These are phyloP conservation scores for Cylindrotheca closterium DNA, from an alignment of 108 stramenopile species.

Conservation along the genomic window DNA sequence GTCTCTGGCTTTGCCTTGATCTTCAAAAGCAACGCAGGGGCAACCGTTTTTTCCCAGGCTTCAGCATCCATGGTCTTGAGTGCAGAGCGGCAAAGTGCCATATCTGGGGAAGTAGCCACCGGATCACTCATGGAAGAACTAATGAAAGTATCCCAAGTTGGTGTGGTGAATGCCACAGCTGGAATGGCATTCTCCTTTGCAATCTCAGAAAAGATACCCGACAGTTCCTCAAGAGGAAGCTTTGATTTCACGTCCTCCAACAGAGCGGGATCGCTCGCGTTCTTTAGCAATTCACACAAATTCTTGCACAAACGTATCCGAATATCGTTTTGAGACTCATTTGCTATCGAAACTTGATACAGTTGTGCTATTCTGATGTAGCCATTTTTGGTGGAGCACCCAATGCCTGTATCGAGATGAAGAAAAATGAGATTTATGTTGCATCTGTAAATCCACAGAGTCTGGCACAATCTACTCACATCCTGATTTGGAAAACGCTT, in stretches of 20 bases:
- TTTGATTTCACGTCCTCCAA: slow-evolving; percentile 14
- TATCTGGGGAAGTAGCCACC: slow-evolving; percentile 23
- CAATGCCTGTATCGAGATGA: slow-evolving; percentile 9
- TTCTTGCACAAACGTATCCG: background rate
- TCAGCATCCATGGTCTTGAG: slow-evolving; percentile 4
- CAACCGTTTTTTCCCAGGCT: slow-evolving; percentile 29
- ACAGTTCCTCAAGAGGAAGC: background rate
- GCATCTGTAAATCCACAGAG: too few species aligned
- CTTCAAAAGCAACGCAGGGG: slow-evolving; percentile 32
- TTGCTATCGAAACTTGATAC: slow-evolving; percentile 18
- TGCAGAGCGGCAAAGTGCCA: slow-evolving; percentile 15
- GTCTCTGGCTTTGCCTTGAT: slow-evolving; percentile 52
- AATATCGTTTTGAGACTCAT: slow-evolving; percentile 9
- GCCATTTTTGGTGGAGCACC: slow-evolving; percentile 19
- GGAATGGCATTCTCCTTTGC: slow-evolving; percentile 9
- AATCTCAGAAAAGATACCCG: slow-evolving; percentile 11
- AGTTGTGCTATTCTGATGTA: slow-evolving; percentile 19
- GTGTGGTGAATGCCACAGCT: slow-evolving; percentile 7
- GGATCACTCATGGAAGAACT: slow-evolving; percentile 14
- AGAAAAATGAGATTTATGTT: slow-evolving; percentile 1
- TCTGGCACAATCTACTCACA: too few species aligned
- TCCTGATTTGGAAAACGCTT: too few species aligned
- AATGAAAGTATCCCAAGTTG: slow-evolving; percentile 32
- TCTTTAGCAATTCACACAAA: slow-evolving; percentile 22
- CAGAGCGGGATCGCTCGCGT: slow-evolving; percentile 11